Base-by-base conservation (phyloP, 257 asterid species). In the Verbena officinalis region DNA sequence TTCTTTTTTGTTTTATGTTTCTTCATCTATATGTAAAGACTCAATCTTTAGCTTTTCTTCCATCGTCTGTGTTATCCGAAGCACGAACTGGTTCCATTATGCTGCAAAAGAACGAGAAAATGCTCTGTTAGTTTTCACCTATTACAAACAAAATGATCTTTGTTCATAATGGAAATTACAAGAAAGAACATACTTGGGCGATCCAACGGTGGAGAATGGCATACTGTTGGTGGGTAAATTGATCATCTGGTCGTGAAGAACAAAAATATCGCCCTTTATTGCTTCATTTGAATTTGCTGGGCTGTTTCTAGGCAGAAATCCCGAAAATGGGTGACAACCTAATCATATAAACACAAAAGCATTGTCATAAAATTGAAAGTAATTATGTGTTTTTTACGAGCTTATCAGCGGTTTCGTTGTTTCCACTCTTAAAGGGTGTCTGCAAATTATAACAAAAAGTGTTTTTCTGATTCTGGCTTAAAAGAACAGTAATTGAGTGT, bases 251-350 rank as follows among this genome's bases (percentile, higher is more conserved):
- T 57, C 17, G 1, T 43, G 53, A 59, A 72, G 30, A n/a, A 30
- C 17, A 3, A 59, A 31, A 61, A 44, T 27, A 20, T 50, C 51
- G 22, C 40, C 59, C 40, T 52, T 60, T 7, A 30, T 20, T 20
- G 66, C 39, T 40, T 44, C 71, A 6, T 38, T 11, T 42, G 52
- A 36, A 46, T 43, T 64, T 9, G 53, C 23, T 33, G 78, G 34
- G 65, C 55, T 69, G 45, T 55, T 66, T 55, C 58, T 45, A 2
- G 52, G 39, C 33, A 43, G 66, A 54, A 71, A 22, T 53, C 74
- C 79, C 59, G n/a, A n/a, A n/a, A 50, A 51, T 42, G 81, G 72
- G 36, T 66, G 75, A 51, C 78, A 73, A 62, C 78, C 83, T 80
- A 24, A 5, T 61, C 51, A 30, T 13, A 44, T 22, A 38, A 5